A percentile compares a stretch with the other conserved stretches of the same genome.
Evolutionary conservation across 805 yeast species (phyloP).

Genomic region (Sugiyamaella americana): DNA sequence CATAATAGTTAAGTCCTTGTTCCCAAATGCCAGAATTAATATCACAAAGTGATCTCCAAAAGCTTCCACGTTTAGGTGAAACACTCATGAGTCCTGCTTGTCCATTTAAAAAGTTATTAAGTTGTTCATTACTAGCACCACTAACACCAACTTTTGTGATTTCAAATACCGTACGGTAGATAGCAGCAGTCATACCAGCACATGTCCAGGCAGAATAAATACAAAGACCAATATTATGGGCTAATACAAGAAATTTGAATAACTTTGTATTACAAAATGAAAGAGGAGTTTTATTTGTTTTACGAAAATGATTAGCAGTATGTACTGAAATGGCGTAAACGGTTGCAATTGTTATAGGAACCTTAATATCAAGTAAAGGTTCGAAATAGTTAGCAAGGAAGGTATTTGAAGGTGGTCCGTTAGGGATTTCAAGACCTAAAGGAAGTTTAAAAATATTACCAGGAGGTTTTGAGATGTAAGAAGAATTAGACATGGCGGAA

Average conservation of each 20-base stretch:
- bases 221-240: conserved; percentile 58
- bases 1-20: conserved; percentile 49
- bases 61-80: conserved; percentile 12
- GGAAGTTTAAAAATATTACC: conserved; percentile 19
- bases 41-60: conserved; percentile 58
- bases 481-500: too few species aligned
- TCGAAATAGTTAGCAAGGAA: conserved; percentile 19
- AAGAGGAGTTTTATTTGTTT: conserved; percentile 46
- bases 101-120: conserved; percentile 16
- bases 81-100: conserved; percentile 19
- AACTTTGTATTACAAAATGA: conserved; percentile 38
- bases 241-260: conserved; percentile 51
- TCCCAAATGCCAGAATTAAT: conserved; percentile 53
- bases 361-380: conserved; percentile 39
- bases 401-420: conserved; percentile 14
- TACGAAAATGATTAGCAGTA: conserved; percentile 42
- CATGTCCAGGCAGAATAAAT: conserved; percentile 68
- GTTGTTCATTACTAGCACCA: conserved; percentile 9
- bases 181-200: conserved; percentile 53
- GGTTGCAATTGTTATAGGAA: conserved; percentile 53
- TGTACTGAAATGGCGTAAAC: conserved; percentile 57
- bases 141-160: conserved; percentile 29
- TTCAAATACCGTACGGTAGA: conserved; percentile 37
- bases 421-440: conserved; percentile 18
- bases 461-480: conserved; percentile 16